phyloP scores from a whole-genome alignment of 2,329 filamentous ascomycete genomes.

The Calonectria honghensis region DNA sequence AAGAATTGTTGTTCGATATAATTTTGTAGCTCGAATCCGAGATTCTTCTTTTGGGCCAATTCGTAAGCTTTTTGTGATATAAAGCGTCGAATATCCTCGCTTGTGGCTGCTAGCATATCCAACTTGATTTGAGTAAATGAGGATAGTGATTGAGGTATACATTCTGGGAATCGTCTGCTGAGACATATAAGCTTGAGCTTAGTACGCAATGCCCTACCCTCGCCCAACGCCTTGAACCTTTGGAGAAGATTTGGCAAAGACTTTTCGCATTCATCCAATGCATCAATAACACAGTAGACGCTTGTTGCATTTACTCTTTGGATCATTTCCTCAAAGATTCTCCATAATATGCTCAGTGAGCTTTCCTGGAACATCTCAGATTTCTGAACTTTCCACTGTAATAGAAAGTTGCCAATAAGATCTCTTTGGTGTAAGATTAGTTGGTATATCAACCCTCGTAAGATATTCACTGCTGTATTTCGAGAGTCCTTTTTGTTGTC shows the following conservation, averaged over 20 bases:
- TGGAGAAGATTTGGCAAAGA: not conserved
- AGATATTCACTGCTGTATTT: slow-evolving; percentile 38
- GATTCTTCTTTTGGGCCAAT: not conserved
- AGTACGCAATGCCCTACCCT: not conserved
- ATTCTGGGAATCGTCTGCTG: slow-evolving; percentile 28
- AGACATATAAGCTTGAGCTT: slow-evolving; percentile 5
- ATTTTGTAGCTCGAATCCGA: not conserved
- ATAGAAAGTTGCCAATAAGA: rapidly evolving
- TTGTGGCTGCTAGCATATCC: not conserved
- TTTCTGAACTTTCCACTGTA: slow-evolving; percentile 20
- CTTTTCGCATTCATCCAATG: slow-evolving; percentile 34
- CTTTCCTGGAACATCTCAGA: rapidly evolving
- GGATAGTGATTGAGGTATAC: not conserved
- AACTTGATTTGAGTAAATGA: not conserved
- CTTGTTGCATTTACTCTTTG: rapidly evolving
- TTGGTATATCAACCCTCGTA: slow-evolving; percentile 27
- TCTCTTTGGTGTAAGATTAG: not conserved
- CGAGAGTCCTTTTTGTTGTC: slow-evolving; percentile 36
- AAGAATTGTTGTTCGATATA: slow-evolving; percentile 8
- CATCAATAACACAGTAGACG: slow-evolving; percentile 3
- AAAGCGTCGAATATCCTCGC: slow-evolving; percentile 2
- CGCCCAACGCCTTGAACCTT: not conserved
- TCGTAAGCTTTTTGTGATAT: not conserved
- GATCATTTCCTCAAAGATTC: not conserved
- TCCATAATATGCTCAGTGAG: slow-evolving; percentile 22